Base-by-base conservation (phyloP, 225 moss, liverwort and hornwort genomes). In the Asterella californica region DNA sequence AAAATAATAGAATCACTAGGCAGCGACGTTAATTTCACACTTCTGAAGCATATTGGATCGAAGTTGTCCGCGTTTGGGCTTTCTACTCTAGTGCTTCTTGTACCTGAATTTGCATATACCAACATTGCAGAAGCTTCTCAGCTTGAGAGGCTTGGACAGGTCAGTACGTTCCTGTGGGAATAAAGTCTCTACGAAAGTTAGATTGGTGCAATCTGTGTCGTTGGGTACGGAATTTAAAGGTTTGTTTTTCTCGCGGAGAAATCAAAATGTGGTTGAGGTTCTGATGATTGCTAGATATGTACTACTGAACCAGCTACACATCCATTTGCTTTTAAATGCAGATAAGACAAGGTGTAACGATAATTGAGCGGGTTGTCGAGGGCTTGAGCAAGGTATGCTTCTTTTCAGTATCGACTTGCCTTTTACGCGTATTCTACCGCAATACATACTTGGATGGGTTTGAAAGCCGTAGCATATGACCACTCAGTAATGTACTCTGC, bases 361-460 rank as follows among this genome's bases (percentile, higher is more conserved):
- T 84, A 0, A 2, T 84, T 49, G 87, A 87, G 70, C 76, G 70
- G 21, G 87, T 82, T n/a, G 70, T 66, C 2, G 87, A 84, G 78
- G 53, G 74, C n/a, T 22, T 87, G 27, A 77, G 72, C 34, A 87
- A 80, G 87, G 87, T 87, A 76, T 77, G 36, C 10, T n/a, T 53
- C 11, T 42, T 38, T 70, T 4, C 21, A n/a, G 61, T 62, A 9
- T 2, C 9, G 24, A 62, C 2, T 62, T 62, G 19, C 25, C 10
- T 38, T 21, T 67, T 67, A 42, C 42, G 42, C 42, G 42, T 42
- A 42, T 42, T 42, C 42, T 42, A 42, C 42, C 7, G 14, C 33
- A 67, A 1, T 64, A 18, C 67, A 15, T 42, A 2, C 42, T 42
- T 42, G 7, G 42, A 42, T 42, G 42, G 3, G 42, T 42, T 7